These are phyloP conservation scores for Mycena sanguinolenta DNA, from an alignment of 768 basidiomycete species.

Conservation along the genomic window DNA sequence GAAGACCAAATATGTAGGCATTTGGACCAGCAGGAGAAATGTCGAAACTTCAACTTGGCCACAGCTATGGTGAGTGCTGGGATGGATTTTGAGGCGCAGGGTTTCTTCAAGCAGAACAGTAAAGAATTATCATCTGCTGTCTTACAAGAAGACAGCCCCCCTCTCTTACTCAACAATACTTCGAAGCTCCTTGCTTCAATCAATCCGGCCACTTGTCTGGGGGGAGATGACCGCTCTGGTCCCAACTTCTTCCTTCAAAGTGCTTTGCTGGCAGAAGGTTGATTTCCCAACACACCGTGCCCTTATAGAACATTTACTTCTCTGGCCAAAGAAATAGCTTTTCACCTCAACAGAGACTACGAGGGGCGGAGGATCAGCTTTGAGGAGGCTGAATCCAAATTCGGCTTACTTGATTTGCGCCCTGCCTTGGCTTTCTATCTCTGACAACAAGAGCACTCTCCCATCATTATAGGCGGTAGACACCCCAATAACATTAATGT, in stretches of 20 bases:
- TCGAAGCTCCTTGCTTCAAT: not conserved
- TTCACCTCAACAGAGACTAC: slow-evolving; percentile 32
- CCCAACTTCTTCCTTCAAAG: not conserved
- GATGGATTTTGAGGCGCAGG: not conserved
- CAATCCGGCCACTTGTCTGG: not conserved
- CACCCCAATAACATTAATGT: no score
- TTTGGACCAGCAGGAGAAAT: not conserved
- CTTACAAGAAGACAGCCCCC: not conserved
- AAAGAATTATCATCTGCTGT: not conserved
- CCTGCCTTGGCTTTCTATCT: no score
- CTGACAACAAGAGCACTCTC: no score
- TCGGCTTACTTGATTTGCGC: no score
- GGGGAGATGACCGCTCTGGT: no score
- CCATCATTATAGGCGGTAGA: no score
- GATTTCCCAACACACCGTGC: not conserved
- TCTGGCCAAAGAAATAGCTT: not conserved
- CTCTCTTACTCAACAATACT: not conserved
- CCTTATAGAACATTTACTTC: slow-evolving; percentile 22
- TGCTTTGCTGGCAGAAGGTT: not conserved
- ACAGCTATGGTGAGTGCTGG: not conserved
- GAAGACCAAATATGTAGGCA: not conserved
- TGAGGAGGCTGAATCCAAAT: no score
- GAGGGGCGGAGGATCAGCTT: no score
- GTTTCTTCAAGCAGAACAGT: not conserved
- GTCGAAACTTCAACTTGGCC: not conserved